Evolutionary conservation across 208 protist genomes (phyloP).

Genomic region (Herpetomonas samuelpessoai): DNA sequence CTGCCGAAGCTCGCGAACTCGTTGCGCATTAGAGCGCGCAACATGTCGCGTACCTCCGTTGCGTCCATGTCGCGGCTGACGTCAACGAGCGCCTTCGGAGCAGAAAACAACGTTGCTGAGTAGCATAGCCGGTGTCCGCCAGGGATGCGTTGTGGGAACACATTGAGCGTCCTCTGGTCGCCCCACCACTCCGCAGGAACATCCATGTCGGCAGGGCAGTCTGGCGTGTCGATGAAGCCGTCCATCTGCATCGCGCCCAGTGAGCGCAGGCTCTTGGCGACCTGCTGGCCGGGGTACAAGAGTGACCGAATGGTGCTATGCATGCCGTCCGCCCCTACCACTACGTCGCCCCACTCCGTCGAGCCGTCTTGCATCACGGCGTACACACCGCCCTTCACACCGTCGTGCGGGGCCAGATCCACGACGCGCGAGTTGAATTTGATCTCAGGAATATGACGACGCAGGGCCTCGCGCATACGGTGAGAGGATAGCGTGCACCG

Average conservation of each 20-base stretch:
- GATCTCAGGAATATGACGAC: conserved; percentile 64
- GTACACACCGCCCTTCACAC: conserved; percentile 81
- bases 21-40: conserved; percentile 36
- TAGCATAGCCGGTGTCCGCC: conserved; percentile 58
- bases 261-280: conserved; percentile 58
- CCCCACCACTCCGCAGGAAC: conserved; percentile 74
- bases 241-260: conserved; percentile 81
- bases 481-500: conserved; percentile 57
- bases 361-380: conserved; percentile 67
- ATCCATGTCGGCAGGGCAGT: conserved; percentile 36
- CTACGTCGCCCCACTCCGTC: conserved; percentile 87
- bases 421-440: conserved; percentile 70
- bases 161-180: conserved; percentile 25
- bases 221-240: conserved; percentile 45
- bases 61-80: conserved; percentile 30
- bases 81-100: conserved; percentile 55
- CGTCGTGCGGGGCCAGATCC: conserved; percentile 77
- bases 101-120: conserved; percentile 60
- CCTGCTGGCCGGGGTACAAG: conserved; percentile 75
- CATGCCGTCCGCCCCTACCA: conserved; percentile 87
- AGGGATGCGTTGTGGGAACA: conserved; percentile 41
- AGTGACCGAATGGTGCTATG: conserved; percentile 75
- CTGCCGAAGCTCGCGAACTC: conserved; percentile 60
- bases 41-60: conserved; percentile 42
- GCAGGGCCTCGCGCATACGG: conserved; percentile 56